These are phyloP conservation scores for Penicillium hordei DNA, from an alignment of 2,329 filamentous ascomycete species.

Conservation along the genomic window DNA sequence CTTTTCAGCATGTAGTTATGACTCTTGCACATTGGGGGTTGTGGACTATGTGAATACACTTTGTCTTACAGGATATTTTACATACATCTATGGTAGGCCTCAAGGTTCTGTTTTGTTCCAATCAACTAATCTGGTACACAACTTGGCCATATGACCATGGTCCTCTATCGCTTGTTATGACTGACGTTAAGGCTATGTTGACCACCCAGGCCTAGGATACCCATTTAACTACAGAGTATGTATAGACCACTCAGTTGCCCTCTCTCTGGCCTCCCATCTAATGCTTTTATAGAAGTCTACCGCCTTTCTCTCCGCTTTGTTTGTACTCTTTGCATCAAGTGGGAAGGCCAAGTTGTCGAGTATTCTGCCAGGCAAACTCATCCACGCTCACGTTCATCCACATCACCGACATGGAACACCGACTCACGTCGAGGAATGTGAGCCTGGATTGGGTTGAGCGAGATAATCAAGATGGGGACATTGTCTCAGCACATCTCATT, in stretches of 20 bases:
- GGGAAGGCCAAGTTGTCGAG: background rate
- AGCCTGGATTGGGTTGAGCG: slow-evolving; percentile 3
- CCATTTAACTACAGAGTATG: background rate
- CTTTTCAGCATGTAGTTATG: slow-evolving; percentile 1
- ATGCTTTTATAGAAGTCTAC: background rate
- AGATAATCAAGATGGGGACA: slow-evolving; percentile 49
- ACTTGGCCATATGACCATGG: background rate
- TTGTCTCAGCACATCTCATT: slow-evolving; percentile 70
- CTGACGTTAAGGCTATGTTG: too few species aligned
- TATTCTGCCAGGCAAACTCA: slow-evolving; percentile 6
- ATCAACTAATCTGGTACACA: background rate
- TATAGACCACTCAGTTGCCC: background rate
- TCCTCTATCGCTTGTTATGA: too few species aligned
- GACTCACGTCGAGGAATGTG: slow-evolving; percentile 3
- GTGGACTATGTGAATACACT: background rate
- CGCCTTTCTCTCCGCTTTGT: slow-evolving; percentile 2
- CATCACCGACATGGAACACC: slow-evolving; percentile 1
- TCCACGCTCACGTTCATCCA: background rate
- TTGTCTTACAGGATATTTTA: background rate
- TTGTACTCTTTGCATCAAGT: background rate
- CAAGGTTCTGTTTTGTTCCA: background rate
- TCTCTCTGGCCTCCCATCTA: background rate
- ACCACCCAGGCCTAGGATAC: too few species aligned
- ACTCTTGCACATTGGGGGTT: background rate
- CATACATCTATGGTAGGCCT: background rate